These are phyloP conservation scores for Blepharisma undulans DNA, from an alignment of 169 alveolate genomes.

Conservation along the genomic window DNA sequence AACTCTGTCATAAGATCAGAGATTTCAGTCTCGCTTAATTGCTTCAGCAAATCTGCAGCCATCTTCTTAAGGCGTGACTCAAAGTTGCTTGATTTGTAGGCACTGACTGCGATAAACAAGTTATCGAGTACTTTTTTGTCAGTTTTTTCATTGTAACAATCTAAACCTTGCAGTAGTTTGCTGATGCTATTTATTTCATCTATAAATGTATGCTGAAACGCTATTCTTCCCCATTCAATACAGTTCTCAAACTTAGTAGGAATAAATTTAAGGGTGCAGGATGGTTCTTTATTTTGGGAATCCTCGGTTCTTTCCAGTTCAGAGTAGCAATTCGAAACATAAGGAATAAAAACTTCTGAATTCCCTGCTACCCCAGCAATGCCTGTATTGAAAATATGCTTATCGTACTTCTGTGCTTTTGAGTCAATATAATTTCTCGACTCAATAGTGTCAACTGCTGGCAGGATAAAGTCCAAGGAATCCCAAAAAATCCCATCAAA, in stretches of 20 bases:
- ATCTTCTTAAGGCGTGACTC: too few relatives aligned
- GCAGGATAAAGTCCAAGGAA: slow-evolving; percentile 90
- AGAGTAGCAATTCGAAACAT: slow-evolving; percentile 95
- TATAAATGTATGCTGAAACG: slow-evolving; percentile 94
- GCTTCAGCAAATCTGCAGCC: too few relatives aligned
- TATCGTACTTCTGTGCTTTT: slow-evolving; percentile 96
- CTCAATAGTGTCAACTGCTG: slow-evolving; percentile 95
- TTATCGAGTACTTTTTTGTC: too few relatives aligned
- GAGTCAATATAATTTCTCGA: slow-evolving; percentile 97
- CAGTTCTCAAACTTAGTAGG: slow-evolving; percentile 98
- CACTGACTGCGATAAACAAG: too few relatives aligned
- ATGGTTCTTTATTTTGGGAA: slow-evolving; percentile 96
- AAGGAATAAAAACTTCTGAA: slow-evolving; percentile 94
- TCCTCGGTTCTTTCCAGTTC: slow-evolving; percentile 98
- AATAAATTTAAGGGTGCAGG: slow-evolving; percentile 95
- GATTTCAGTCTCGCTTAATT: too few relatives aligned
- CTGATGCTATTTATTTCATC: too few relatives aligned
- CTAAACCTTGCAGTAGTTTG: too few relatives aligned
- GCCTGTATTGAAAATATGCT: too few relatives aligned
- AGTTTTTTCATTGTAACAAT: too few relatives aligned
- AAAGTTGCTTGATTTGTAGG: too few relatives aligned
- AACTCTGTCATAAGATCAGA: too few relatives aligned
- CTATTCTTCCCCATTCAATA: slow-evolving; percentile 98
- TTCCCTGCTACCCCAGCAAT: slow-evolving; percentile 98
- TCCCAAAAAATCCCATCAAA: slow-evolving; percentile 97